Evolutionary conservation across 768 basidiomycete species (phyloP).

Genomic region (Psilocybe azurescens): DNA sequence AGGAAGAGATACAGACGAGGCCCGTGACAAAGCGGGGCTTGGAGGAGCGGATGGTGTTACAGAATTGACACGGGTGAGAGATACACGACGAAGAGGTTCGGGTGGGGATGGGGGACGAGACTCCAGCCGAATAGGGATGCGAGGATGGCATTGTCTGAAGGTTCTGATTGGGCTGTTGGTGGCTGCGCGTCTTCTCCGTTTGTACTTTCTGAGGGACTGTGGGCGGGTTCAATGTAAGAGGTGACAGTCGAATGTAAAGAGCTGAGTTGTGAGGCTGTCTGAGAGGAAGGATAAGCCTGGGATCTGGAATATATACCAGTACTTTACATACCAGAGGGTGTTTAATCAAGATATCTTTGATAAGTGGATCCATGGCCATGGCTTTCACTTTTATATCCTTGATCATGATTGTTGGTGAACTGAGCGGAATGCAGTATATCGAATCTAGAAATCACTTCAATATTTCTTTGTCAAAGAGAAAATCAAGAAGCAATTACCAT

Average conservation of each 20-base stretch:
- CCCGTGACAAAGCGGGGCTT: constrained; percentile 39
- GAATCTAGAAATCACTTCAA: constrained; percentile 44
- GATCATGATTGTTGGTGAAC: constrained; percentile 66
- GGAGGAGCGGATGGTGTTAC: constrained; percentile 31
- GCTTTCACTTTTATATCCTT: constrained; percentile 66
- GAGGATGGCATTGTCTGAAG: constrained; percentile 48
- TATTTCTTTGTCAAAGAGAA: background rate
- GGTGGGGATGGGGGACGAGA: constrained; percentile 38
- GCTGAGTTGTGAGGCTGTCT: constrained; percentile 66
- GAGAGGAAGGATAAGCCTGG: constrained; percentile 1
- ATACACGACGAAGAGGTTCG: constrained; percentile 33
- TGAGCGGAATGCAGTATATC: constrained; percentile 77
- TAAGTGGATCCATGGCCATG: constrained; percentile 50
- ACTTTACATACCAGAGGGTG: constrained; percentile 72
- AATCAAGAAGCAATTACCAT: constrained; percentile 51
- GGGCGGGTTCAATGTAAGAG: constrained; percentile 31
- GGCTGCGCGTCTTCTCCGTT: constrained; percentile 7
- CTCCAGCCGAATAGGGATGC: constrained; percentile 58
- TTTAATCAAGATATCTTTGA: constrained; percentile 61
- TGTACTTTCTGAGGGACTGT: constrained; percentile 14
- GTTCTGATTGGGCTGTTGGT: constrained; percentile 6
- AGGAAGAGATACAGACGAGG: constrained; percentile 36
- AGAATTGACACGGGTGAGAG: constrained; percentile 39
- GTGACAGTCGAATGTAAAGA: constrained; percentile 54
- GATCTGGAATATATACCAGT: background rate